Base-by-base conservation (phyloP, 768 basidiomycete genomes). In the Macrolepiota fuliginosa region DNA sequence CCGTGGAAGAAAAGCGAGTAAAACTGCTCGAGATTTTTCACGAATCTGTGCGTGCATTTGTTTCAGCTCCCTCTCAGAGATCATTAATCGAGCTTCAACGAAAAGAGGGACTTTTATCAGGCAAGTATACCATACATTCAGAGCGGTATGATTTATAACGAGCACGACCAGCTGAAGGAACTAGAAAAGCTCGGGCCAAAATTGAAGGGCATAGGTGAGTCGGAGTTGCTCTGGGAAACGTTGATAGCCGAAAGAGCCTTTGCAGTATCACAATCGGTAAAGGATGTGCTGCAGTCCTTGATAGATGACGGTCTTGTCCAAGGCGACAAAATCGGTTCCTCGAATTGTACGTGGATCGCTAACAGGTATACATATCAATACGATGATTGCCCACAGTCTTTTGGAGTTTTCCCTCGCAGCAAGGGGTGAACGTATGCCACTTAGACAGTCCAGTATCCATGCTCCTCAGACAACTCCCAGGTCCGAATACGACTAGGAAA, bases 341-440 rank as follows among this genome's bases (percentile, higher is more conserved):
- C 92, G 2, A 97, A 96, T 70, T 97, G 95, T 94, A 70, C 67
- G 89, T 62, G 52, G 40, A 24, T 39, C 53, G 39, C 7, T 47
- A 27, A 60, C 51, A 19, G 37, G 56, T 69, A 54, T 67, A 68
- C 74, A 65, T 67, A 55, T 69, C 67, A 77, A 66, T 60, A 37
- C 70, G 25, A 65, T 9, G 49, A 15, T 54, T 57, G 19, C 36
- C 36, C 22, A 19, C 63, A 96, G 94, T 96, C 75, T 96, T 92
- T 72, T 97, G 95, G 95, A 92, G 92, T 68, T 96, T 97, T 71
- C 94, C 94, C 15, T 94, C 92, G 1, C 92, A 95, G 62, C 84
- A 86, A 50, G 94, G 94, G 3, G 84, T 89, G 7, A 80, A 87
- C 68, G 94, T 94, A 62, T 24, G 73, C 24, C 46, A n/a, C 55